Evolutionary conservation across 306 rosid genomes (phyloP), one percentile per base, ranked within the genome.

Genomic region (Sicyos edulis): DNA sequence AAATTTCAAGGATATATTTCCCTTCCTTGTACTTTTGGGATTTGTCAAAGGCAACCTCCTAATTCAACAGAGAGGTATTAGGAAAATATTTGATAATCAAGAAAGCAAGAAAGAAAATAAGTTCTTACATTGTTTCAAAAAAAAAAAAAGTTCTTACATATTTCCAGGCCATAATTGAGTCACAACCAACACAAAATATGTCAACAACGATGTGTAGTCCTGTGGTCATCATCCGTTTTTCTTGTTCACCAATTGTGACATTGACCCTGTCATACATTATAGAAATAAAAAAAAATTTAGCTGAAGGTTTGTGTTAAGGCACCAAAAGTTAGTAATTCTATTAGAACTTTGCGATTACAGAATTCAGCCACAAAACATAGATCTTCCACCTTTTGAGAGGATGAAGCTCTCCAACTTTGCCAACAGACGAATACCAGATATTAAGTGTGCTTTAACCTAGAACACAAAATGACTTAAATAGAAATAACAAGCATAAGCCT

Each of bases 121-220:
- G 71, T 80, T n/a, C n/a, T n/a, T n/a, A n/a, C n/a, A n/a, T n/a
- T n/a, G n/a, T n/a, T n/a, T n/a, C n/a, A n/a, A n/a, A n/a, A n/a
- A n/a, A n/a, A n/a, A n/a, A n/a, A n/a, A n/a, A n/a, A n/a, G n/a
- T n/a, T 63, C 90, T 82, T 81, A 91, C 97, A 77, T 86, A 89
- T 91, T 85, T 92, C 95, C 90, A 87, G 40, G 96, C 97, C 75
- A 91, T 84, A 67, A 79, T 72, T 51, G 97, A 86, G 10, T 95
- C 88, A 74, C 97, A 92, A 2, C 82, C 49, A 55, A 86, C 86
- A 58, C 97, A 87, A 68, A 85, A 87, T 42, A 92, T 80, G 89
- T 89, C 97, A 3, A 82, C 88, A 16, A 85, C 91, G 70, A 87
- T 87, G 80, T 88, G 89, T 75, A 83, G 1, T 75, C 97, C 97